Evolutionary conservation across 2,329 filamentous ascomycete species (phyloP), one percentile per base, ranked within the genome.

Genomic region (Knoxdaviesia capensis): DNA sequence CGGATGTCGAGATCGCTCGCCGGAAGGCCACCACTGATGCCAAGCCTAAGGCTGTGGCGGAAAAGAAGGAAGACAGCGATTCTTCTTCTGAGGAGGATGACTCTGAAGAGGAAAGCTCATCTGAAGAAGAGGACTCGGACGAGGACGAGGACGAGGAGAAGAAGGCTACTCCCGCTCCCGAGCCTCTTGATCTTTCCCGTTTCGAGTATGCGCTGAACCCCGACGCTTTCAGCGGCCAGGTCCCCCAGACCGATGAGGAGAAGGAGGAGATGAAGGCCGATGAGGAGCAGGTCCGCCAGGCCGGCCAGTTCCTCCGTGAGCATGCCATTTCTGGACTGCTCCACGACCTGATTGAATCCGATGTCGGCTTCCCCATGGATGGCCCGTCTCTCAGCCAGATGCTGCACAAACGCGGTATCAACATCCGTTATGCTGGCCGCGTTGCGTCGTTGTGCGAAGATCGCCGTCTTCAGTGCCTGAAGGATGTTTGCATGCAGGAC

Each of bases 341-440:
- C 44, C 77, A 80, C 47, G 88, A 98, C 53, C 71, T 98, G 45
- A 80, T 81, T 54, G 84, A 93, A 49, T 87, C 85, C 6, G 88
- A 98, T 50, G 80, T 94, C 49, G 90, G 88, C 52, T 96, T 96
- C 65, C 90, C 90, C 8, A 94, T 96, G 85, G 92, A 98, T 52
- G 90, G 90, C n/a, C 74, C 82, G 53, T 94, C 88, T 20, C 68
- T 98, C 45, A 84, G 80, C 52, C 77, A 78, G 49, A 72, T 94
- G 41, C 69, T 98, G 54, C 90, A 98, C 66, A 94, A 94, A 68
- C 83, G 88, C 36, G 90, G 90, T 61, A 87, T 98, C 65, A 98
- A 98, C 63, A 72, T 96, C 47, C 76, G 92, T 53, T 98, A 98
- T 58, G 70, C 96, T n/a, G 90, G 90, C 49, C 80, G 77, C 59